phyloP scores from a whole-genome alignment of 345 rosid species.

The Eucalyptus cloeziana region DNA sequence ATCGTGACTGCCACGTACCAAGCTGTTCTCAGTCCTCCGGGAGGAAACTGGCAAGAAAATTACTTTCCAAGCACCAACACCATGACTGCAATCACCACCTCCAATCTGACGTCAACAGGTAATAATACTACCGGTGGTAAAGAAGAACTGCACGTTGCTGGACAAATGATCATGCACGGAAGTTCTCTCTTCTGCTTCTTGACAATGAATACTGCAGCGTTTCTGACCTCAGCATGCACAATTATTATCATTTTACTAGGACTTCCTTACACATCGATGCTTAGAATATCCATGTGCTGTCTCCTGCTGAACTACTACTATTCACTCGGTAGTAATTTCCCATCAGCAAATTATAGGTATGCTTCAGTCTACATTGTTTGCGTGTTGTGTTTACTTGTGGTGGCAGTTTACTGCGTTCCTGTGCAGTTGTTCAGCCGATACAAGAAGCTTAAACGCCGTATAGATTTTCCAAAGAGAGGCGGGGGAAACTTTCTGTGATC shows the following conservation, averaged over 20 bases:
- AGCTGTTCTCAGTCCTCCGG: not conserved
- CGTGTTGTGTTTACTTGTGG: not conserved
- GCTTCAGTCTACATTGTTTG: not conserved
- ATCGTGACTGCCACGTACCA: not conserved
- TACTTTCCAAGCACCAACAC: too few species aligned
- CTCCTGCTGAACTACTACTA: not conserved
- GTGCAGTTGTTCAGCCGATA: not conserved
- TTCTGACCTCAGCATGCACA: not conserved
- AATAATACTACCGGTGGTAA: not conserved
- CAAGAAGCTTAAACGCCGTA: not conserved
- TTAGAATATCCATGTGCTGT: not conserved
- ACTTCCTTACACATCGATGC: not conserved
- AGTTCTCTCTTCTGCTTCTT: fast-evolving
- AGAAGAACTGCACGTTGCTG: not conserved
- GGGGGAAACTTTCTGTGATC: not conserved
- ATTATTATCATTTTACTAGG: not conserved
- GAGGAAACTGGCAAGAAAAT: not conserved
- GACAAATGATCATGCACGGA: not conserved
- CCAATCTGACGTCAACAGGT: too few species aligned
- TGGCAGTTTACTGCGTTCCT: not conserved
- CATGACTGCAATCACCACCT: too few species aligned
- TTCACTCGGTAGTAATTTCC: not conserved
- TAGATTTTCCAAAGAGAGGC: not conserved
- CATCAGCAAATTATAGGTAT: not conserved
- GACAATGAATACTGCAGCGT: too few species aligned